Base-by-base conservation (phyloP, 2,329 filamentous ascomycete species). In the Bimuria novae-zelandiae region DNA sequence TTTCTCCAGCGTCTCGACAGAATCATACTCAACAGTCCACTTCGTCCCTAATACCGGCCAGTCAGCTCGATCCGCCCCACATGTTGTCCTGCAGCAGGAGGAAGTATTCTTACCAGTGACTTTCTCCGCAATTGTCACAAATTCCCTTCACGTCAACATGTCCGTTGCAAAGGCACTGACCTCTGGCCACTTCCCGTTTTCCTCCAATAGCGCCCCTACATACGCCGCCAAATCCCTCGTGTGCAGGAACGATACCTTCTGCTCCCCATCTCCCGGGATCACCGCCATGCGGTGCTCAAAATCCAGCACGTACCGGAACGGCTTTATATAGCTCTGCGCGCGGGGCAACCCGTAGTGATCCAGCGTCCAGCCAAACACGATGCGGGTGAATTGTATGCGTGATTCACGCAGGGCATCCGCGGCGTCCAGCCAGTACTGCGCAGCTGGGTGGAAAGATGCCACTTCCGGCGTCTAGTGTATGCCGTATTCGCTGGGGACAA, bases 41-140 rank as follows among this genome's bases (percentile, higher is more conserved):
- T 59, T 56, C 7, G 12, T 32, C 17, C 54, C 56, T 59, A 23
- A n/a, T n/a, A n/a, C 23, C 7, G 3, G 4, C 10, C 17, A 8
- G 11, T 45, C n/a, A 45, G 42, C 30, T 4, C 6, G 1, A 8
- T 16, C 19, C n/a, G n/a, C n/a, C n/a, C n/a, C n/a, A n/a, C n/a
- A n/a, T n/a, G n/a, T n/a, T n/a, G n/a, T n/a, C n/a, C n/a, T n/a
- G n/a, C n/a, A n/a, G n/a, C n/a, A n/a, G n/a, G n/a, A n/a, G n/a
- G n/a, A n/a, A n/a, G n/a, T n/a, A n/a, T n/a, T 52, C 53, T 39
- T 52, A 62, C 77, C 76, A 45, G 67, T 75, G 23, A 72, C 65
- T 37, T 74, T 67, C 57, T 80, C 77, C 0, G 74, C 79, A 14
- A 77, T 52, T n/a, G 44, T 40, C n/a, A 81, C 48, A 6, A 81